These are phyloP conservation scores for Xenoacremonium recifei DNA, from an alignment of 2,329 filamentous ascomycete species.

Conservation along the genomic window DNA sequence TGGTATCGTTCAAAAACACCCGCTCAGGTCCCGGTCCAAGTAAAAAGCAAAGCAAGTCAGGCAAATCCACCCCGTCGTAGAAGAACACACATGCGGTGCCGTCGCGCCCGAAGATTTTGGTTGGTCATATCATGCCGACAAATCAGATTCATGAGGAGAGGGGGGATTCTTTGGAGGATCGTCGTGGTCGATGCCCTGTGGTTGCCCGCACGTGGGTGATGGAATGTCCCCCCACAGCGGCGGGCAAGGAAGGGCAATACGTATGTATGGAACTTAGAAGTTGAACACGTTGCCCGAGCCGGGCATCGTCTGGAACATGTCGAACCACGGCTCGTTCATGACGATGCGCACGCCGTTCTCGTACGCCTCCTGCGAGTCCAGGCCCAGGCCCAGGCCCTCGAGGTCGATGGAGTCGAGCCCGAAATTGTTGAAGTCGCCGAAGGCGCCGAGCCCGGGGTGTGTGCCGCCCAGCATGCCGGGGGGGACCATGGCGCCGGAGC, in stretches of 20 bases:
- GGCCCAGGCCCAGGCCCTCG: slow-evolving; percentile 26
- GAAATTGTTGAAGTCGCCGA: slow-evolving; percentile 25
- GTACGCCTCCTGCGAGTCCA: slow-evolving; percentile 26
- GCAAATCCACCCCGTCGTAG: too few relatives aligned
- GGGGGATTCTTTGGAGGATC: too few relatives aligned
- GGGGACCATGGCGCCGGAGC: slow-evolving; percentile 18
- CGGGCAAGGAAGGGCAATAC: neutral
- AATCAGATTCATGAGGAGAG: too few relatives aligned
- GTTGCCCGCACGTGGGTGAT: too few relatives aligned
- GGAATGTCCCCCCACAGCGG: too few relatives aligned
- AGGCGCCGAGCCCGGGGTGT: slow-evolving; percentile 19
- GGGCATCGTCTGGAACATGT: slow-evolving; percentile 35
- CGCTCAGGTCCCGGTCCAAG: too few relatives aligned
- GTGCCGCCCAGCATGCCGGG: slow-evolving; percentile 10
- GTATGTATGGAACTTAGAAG: slow-evolving; percentile 23
- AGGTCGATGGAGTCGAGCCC: slow-evolving; percentile 24
- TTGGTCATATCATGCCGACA: too few relatives aligned
- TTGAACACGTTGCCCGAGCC: slow-evolving; percentile 32
- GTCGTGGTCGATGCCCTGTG: too few relatives aligned
- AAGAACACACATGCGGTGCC: too few relatives aligned
- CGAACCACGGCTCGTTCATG: slow-evolving; percentile 41
- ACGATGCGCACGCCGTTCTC: slow-evolving; percentile 35
- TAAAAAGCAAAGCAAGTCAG: too few relatives aligned
- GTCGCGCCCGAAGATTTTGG: too few relatives aligned
- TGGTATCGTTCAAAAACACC: too few relatives aligned